Conservation (phyloP, 768 basidiomycete genomes). For the Tricholoma terreum region DNA sequence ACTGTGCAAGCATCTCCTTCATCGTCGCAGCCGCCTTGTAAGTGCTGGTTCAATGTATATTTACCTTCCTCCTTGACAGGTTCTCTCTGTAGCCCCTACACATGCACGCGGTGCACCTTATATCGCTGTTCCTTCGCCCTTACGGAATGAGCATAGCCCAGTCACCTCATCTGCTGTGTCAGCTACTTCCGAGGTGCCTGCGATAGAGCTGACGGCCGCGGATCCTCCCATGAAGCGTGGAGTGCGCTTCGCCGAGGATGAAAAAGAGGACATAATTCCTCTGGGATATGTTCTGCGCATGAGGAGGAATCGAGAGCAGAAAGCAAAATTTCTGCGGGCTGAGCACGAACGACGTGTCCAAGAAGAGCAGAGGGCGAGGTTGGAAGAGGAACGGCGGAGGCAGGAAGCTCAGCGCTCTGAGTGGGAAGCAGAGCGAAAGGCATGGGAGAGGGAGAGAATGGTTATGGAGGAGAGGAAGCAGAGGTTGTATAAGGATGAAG, state of each 20-base stretch:
- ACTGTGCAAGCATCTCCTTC: constrained; percentile 3
- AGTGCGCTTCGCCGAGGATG: constrained; percentile 64
- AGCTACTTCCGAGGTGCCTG: constrained; percentile 10
- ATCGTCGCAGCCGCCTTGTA: constrained; percentile 14
- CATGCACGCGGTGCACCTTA: constrained; percentile 31
- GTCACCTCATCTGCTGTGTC: constrained; percentile 10
- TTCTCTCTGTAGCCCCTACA: constrained; percentile 19
- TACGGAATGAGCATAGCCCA: constrained; percentile 39
- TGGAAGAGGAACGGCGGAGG: constrained; percentile 40
- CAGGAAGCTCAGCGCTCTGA: constrained; percentile 45
- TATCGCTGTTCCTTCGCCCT: constrained; percentile 46
- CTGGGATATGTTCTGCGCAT: constrained; percentile 66
- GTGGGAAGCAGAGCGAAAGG: constrained; percentile 51
- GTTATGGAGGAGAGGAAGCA: constrained; percentile 53
- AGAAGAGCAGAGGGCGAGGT: constrained; percentile 44
- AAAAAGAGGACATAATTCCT: constrained; percentile 67
- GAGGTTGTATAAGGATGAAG: constrained; percentile 52
- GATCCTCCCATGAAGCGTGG: constrained; percentile 44
- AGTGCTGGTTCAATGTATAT: constrained; percentile 6
- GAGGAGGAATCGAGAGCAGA: constrained; percentile 72
- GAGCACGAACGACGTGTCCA: constrained; percentile 52
- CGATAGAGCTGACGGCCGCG: constrained; percentile 3
- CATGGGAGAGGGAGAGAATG: constrained; percentile 45
- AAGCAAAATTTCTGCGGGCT: constrained; percentile 60
- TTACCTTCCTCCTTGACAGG: constrained; percentile 2